Percentiles rank a stretch among this genome's conserved stretches.
phyloP scores from a whole-genome alignment of 2,329 filamentous ascomycete species.

The Thelonectria discophora region DNA sequence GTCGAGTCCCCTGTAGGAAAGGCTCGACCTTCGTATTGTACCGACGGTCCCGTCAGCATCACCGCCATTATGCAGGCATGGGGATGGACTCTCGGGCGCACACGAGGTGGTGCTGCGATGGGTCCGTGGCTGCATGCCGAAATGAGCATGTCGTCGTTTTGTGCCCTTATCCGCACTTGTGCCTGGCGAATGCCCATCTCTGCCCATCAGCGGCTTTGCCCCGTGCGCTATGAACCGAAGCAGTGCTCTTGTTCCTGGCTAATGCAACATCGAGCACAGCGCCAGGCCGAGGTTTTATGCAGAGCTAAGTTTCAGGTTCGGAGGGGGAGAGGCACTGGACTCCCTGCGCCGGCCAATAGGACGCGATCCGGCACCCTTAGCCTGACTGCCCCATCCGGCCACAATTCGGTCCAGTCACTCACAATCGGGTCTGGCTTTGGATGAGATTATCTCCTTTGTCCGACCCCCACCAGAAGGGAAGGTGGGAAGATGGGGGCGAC shows the following conservation, averaged over 20 bases:
- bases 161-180: conserved; percentile 36
- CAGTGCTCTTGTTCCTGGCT: conserved; percentile 41
- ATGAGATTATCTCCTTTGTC: conserved; percentile 29
- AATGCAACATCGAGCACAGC: conserved; percentile 42
- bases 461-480: conserved; percentile 33
- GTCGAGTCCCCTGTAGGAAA: conserved; percentile 15
- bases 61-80: conserved; percentile 27
- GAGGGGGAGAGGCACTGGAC: not conserved
- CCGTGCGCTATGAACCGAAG: conserved; percentile 30
- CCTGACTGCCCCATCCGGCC: conserved; percentile 27
- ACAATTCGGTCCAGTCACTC: conserved; percentile 41
- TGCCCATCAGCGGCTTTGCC: conserved; percentile 14
- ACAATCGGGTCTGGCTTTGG: conserved; percentile 27
- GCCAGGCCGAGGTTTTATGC: conserved; percentile 42
- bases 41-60: conserved; percentile 18
- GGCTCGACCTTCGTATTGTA: not conserved
- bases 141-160: conserved; percentile 39
- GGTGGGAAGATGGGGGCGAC: conserved; percentile 21
- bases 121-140: conserved; percentile 41
- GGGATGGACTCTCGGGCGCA: conserved; percentile 10
- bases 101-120: conserved; percentile 20
- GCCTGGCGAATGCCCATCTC: conserved; percentile 23
- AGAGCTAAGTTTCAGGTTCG: conserved; percentile 50
- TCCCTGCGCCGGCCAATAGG: conserved; percentile 43
- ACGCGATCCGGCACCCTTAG: conserved; percentile 36